Evolutionary conservation across 495 filamentous ascomycete species (phyloP).

Genomic region (Aspergillus bridgeri): DNA sequence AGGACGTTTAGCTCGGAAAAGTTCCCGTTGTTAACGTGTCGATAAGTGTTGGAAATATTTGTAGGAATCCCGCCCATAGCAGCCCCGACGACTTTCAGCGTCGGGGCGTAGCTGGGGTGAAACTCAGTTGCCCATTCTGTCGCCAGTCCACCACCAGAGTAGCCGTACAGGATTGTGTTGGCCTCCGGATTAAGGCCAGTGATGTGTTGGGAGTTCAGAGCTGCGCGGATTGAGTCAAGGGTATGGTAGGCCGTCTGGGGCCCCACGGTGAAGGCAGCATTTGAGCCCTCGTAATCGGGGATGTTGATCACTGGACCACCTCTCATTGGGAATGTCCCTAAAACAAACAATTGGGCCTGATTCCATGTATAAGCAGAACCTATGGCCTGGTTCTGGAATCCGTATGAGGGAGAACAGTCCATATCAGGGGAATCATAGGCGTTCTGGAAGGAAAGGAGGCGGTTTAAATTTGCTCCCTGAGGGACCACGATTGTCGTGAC

Average conservation of each 20-base stretch:
- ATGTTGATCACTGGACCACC: constrained; percentile 8
- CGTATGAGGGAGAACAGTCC: constrained; percentile 24
- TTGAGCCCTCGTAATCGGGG: constrained; percentile 46
- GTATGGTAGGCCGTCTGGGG: constrained; percentile 39
- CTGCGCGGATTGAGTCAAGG: constrained; percentile 44
- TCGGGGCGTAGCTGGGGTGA: constrained; percentile 40
- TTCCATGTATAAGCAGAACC: background rate
- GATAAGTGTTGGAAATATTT: constrained; percentile 4
- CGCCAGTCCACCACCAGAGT: constrained; percentile 46
- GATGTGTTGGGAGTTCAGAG: constrained; percentile 15
- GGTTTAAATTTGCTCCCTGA: background rate
- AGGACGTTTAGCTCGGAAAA: constrained; percentile 1
- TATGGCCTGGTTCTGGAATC: background rate
- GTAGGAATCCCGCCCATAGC: constrained; percentile 5
- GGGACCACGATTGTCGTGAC: constrained; percentile 14
- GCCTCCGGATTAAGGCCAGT: constrained; percentile 9
- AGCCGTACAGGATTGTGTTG: constrained; percentile 42
- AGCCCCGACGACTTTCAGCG: constrained; percentile 21
- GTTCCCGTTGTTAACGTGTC: background rate
- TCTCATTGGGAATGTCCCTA: background rate
- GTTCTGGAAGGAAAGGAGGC: constrained; percentile 38
- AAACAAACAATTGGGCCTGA: background rate
- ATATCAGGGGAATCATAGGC: constrained; percentile 39
- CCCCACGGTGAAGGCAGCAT: constrained; percentile 36
- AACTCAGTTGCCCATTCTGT: constrained; percentile 47